A percentile compares a stretch with the other conserved stretches of the same genome.
These are phyloP conservation scores for Kwoniella dendrophila DNA, from an alignment of 768 basidiomycete genomes.

Conservation along the genomic window DNA sequence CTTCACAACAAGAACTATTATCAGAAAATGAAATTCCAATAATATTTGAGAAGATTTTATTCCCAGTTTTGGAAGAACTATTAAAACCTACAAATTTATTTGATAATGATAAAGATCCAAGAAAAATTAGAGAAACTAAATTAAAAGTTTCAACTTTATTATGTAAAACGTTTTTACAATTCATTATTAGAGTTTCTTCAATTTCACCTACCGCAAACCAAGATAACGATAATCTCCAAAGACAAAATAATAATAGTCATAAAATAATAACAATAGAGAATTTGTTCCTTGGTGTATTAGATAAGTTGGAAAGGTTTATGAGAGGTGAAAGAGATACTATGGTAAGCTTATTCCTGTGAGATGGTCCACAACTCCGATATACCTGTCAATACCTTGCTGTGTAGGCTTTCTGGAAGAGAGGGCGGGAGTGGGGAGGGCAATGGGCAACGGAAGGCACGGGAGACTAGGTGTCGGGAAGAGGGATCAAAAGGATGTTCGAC, in stretches of 20 bases:
- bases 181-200: constrained; percentile 77
- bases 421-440: not conserved
- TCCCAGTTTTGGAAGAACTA: constrained; percentile 88
- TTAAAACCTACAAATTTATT: constrained; percentile 85
- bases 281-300: constrained; percentile 86
- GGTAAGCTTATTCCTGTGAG: constrained; percentile 61
- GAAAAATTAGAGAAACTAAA: constrained; percentile 88
- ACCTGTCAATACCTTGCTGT: too few species aligned
- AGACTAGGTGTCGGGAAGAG: not conserved
- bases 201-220: too few species aligned
- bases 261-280: constrained; percentile 63
- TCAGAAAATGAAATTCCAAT: constrained; percentile 67
- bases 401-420: not conserved
- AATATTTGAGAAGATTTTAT: constrained; percentile 83
- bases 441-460: not conserved
- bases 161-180: constrained; percentile 95
- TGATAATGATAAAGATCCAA: too few species aligned
- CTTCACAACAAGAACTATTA: constrained; percentile 68
- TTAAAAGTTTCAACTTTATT: constrained; percentile 83
- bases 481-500: not conserved
- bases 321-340: constrained; percentile 81
- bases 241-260: constrained; percentile 55
- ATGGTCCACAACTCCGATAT: too few species aligned
- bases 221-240: too few species aligned
- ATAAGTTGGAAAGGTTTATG: constrained; percentile 86